Evolutionary conservation across 2,329 filamentous ascomycete species (phyloP).

Genomic region (Talaromyces sp.): DNA sequence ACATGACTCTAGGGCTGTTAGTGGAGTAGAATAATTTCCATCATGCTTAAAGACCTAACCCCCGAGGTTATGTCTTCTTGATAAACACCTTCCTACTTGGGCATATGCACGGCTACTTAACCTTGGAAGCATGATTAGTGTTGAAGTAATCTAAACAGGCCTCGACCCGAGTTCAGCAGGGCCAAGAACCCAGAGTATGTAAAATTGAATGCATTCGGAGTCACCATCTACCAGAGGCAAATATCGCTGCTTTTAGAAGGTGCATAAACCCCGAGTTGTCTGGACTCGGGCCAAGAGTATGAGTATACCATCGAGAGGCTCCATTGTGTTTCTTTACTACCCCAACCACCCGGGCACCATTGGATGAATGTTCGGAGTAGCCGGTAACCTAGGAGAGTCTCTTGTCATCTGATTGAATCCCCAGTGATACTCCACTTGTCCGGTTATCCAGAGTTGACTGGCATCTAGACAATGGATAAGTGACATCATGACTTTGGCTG

Average conservation of each 20-base stretch:
- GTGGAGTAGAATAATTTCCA: too few relatives aligned
- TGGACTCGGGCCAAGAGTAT: not conserved
- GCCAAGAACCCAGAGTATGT: too few relatives aligned
- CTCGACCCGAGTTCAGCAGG: not conserved
- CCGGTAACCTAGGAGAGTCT: not conserved
- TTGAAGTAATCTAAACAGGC: not conserved
- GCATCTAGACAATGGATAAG: slow-evolving; percentile 8
- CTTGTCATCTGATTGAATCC: slow-evolving; percentile 2
- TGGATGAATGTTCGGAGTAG: not conserved
- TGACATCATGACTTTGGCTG: slow-evolving; percentile 17
- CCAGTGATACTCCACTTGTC: slow-evolving; percentile 5
- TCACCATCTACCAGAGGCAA: too few relatives aligned
- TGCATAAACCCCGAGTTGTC: not conserved
- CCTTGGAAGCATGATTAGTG: too few relatives aligned
- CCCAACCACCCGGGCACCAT: not conserved
- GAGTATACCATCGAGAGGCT: not conserved
- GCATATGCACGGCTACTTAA: too few relatives aligned
- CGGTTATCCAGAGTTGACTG: slow-evolving; percentile 10
- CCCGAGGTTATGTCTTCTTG: too few relatives aligned
- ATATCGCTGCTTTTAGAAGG: too few relatives aligned
- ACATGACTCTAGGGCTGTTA: too few relatives aligned
- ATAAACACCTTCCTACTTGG: too few relatives aligned
- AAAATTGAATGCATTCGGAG: too few relatives aligned
- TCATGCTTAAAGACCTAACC: too few relatives aligned
- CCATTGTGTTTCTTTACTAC: not conserved